Evolutionary conservation across 2,329 filamentous ascomycete genomes (phyloP), one percentile per base, ranked within the genome.

Genomic region (Exserohilum turcica): DNA sequence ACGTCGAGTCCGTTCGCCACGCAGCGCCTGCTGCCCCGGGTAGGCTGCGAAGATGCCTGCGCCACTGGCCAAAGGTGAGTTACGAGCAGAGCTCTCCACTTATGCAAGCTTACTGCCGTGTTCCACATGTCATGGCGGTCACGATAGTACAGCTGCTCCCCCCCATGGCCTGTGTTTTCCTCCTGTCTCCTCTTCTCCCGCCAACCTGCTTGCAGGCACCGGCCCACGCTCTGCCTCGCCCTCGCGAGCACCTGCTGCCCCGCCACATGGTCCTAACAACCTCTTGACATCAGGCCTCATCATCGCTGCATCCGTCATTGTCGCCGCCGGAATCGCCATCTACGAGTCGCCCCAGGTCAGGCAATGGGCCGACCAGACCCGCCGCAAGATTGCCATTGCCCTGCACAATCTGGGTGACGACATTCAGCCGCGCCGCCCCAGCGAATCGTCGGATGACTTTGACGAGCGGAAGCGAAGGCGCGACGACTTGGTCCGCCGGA

Each of bases 321-420:
- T 86, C 46, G 85, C 85, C 55, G 84, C 85, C 15, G 82, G 84
- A 10, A 79, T 86, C 44, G 85, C 85, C 46, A 80, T 86, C 39
- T 86, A 86, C 71, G 83, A 87, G 68, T 86, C 82, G 35, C 85
- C 85, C 0, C 81, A 86, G 66, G 78, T 87, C 53, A 79, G 83
- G 70, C 77, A 80, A 79, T 87, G 85, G 85, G 74, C 87, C 47
- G 79, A 84, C 51, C 79, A 82, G 50, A 84, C 83, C 49, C 82
- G 85, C 39, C 82, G 83, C 51, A 86, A 84, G 70, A 80, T 87
- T 56, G 83, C 83, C 16, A 70, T 84, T 53, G 80, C 84, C 12
- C 71, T 87, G 28, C 80, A 86, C 63, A 80, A 78, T 32, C 77
- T 86, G 9, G 84, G 84, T 43, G 83, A 87, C 67, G 84, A 86